A percentile compares a stretch with the other conserved stretches of the same genome.
phyloP scores from a whole-genome alignment of 495 filamentous ascomycete genomes.

The Bacidia rubella region DNA sequence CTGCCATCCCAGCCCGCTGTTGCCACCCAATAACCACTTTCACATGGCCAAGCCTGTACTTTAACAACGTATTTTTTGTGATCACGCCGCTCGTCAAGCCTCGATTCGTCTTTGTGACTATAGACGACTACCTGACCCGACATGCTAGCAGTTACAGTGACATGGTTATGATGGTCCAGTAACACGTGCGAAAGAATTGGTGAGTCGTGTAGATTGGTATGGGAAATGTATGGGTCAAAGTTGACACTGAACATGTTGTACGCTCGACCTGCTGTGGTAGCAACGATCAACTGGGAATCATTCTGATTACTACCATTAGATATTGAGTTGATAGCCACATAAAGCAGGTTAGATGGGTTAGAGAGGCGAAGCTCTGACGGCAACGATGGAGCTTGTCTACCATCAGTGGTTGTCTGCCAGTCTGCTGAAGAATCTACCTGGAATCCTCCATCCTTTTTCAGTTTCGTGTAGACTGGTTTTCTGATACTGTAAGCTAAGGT shows the following conservation, averaged over 20 bases:
- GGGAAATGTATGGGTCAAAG: constrained; percentile 21
- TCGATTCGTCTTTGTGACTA: constrained; percentile 21
- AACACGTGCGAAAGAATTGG: constrained; percentile 41
- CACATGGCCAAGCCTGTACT: constrained; percentile 29
- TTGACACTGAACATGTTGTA: constrained; percentile 29
- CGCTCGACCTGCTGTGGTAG: constrained; percentile 40
- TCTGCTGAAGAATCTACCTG: too few relatives aligned
- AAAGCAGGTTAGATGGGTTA: constrained; percentile 39
- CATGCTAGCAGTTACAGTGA: constrained; percentile 43
- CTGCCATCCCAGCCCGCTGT: constrained; percentile 56
- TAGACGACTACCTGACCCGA: constrained; percentile 43
- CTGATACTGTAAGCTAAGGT: constrained; percentile 43
- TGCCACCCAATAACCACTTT: constrained; percentile 31
- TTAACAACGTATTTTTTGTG: constrained; percentile 53
- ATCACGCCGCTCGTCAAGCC: constrained; percentile 38
- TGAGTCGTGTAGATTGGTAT: constrained; percentile 39
- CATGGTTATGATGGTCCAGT: constrained; percentile 12
- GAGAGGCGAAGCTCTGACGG: constrained; percentile 29
- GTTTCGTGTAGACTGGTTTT: constrained; percentile 33
- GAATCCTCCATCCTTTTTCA: constrained; percentile 32
- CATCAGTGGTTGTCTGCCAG: too few relatives aligned
- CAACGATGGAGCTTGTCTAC: constrained; percentile 33
- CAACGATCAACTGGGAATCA: constrained; percentile 28
- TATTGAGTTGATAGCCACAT: too few relatives aligned
- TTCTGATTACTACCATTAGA: too few relatives aligned